These are phyloP conservation scores for Phoenix dactylifera DNA, from an alignment of 176 grass and related monocot species.

Conservation along the genomic window DNA sequence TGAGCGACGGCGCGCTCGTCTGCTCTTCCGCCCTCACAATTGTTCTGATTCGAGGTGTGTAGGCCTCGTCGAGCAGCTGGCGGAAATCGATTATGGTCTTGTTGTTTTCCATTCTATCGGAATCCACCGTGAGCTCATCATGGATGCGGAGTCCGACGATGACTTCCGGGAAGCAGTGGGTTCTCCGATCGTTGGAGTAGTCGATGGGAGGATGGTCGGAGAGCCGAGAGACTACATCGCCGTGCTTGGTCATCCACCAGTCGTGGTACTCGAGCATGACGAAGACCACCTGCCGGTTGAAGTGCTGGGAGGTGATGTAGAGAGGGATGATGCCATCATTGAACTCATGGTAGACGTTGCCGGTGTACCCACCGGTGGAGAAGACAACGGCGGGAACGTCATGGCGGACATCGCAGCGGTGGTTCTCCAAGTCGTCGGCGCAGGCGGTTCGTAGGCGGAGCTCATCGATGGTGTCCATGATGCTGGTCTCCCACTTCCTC, in stretches of 20 bases:
- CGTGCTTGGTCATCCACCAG: conserved; percentile 91
- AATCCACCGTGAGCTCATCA: conserved; percentile 60
- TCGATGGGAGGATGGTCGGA: conserved; percentile 63
- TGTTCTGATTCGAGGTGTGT: conserved; percentile 40
- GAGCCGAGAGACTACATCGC: conserved; percentile 48
- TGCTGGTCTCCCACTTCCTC: conserved; percentile 68
- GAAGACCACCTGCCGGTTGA: conserved; percentile 46
- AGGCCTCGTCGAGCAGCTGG: conserved; percentile 55
- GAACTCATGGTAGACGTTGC: conserved; percentile 95
- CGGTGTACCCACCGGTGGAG: conserved; percentile 87
- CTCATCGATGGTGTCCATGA: conserved; percentile 72
- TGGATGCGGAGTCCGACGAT: conserved; percentile 76
- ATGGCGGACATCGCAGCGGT: conserved; percentile 51
- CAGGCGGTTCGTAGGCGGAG: conserved; percentile 35
- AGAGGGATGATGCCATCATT: conserved; percentile 90
- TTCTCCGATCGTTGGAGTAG: conserved; percentile 41
- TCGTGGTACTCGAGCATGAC: conserved; percentile 72
- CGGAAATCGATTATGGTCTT: conserved; percentile 60
- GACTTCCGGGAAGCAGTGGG: conserved; percentile 81
- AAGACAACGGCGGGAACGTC: conserved; percentile 72
- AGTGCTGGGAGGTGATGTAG: conserved; percentile 60
- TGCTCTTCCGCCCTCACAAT: conserved; percentile 25
- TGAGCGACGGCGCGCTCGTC: not conserved
- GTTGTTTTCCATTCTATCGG: conserved; percentile 22
- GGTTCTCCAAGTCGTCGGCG: not conserved